Conservation (phyloP, 371 early-diverging fungal genomes). For the Apophysomyces variabilis region DNA sequence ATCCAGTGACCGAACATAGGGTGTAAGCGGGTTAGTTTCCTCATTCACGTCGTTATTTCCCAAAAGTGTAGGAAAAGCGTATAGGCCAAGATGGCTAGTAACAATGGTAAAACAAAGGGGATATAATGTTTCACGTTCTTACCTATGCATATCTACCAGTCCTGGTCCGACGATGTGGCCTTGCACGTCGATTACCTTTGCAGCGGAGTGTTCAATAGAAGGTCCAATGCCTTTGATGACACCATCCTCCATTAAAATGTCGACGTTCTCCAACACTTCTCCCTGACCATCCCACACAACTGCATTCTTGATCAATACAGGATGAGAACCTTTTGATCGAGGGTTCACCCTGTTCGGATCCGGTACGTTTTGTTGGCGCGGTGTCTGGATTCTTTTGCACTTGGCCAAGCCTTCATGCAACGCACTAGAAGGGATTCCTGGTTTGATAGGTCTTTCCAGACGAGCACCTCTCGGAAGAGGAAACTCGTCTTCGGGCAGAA, state of each 20-base stretch:
- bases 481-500: conserved; percentile 9
- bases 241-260: conserved; percentile 57
- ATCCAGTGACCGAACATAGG: conserved; percentile 62
- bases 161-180: conserved; percentile 76
- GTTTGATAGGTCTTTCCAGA: conserved; percentile 15
- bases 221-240: conserved; percentile 48
- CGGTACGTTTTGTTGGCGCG: conserved; percentile 14
- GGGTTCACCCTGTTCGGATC: conserved; percentile 15
- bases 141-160: conserved; percentile 80
- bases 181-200: conserved; percentile 61
- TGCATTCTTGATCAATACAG: conserved; percentile 55
- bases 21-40: conserved; percentile 61
- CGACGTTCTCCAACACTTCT: conserved; percentile 43
- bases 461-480: background rate
- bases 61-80: conserved; percentile 63
- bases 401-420: conserved; percentile 25
- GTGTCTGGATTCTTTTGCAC: conserved; percentile 17
- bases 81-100: conserved; percentile 61
- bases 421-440: conserved; percentile 27
- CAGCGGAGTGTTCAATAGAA: conserved; percentile 31
- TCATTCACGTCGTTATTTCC: conserved; percentile 72
- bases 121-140: conserved; percentile 13
- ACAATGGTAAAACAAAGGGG: background rate
- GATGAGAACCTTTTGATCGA: conserved; percentile 17
- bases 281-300: conserved; percentile 67